Evolutionary conservation across 2,329 filamentous ascomycete genomes (phyloP).

Genomic region (Fusarium aywerte): DNA sequence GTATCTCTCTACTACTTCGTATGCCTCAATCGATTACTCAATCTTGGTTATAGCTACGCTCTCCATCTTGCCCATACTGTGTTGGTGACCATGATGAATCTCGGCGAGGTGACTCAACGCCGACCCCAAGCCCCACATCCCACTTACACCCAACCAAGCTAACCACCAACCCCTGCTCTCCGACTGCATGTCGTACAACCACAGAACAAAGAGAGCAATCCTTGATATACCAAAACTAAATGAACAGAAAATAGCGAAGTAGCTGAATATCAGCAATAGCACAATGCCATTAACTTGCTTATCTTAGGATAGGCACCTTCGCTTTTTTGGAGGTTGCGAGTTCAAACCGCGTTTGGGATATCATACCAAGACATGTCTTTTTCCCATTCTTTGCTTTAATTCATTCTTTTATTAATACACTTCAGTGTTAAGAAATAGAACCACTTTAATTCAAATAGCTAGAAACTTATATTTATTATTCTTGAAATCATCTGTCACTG

Average conservation of each 20-base stretch:
- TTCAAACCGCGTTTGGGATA: not conserved
- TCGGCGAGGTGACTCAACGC: conserved; percentile 24
- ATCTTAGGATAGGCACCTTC: not conserved
- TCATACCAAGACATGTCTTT: too few relatives aligned
- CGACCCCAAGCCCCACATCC: not conserved
- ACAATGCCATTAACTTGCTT: not conserved
- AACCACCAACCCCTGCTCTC: not conserved
- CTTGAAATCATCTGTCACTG: too few relatives aligned
- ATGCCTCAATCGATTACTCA: too few relatives aligned
- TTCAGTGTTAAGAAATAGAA: too few relatives aligned
- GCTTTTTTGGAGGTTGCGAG: not conserved
- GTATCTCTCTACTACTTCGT: too few relatives aligned
- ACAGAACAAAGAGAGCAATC: not conserved
- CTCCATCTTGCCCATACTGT: not conserved
- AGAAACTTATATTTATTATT: too few relatives aligned
- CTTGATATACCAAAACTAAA: not conserved
- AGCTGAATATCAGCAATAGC: not conserved
- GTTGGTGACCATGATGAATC: not conserved
- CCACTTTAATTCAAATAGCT: too few relatives aligned
- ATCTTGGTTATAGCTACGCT: too few relatives aligned
- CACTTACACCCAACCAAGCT: not conserved
- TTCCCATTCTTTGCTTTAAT: not conserved
- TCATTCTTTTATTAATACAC: not conserved
- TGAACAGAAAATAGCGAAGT: conserved; percentile 1
- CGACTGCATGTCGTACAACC: not conserved